Percentiles rank a stretch among this genome's conserved stretches.
Conservation (phyloP, 1,139 yeast genomes). For the Scheffersomyces illinoinensis region DNA sequence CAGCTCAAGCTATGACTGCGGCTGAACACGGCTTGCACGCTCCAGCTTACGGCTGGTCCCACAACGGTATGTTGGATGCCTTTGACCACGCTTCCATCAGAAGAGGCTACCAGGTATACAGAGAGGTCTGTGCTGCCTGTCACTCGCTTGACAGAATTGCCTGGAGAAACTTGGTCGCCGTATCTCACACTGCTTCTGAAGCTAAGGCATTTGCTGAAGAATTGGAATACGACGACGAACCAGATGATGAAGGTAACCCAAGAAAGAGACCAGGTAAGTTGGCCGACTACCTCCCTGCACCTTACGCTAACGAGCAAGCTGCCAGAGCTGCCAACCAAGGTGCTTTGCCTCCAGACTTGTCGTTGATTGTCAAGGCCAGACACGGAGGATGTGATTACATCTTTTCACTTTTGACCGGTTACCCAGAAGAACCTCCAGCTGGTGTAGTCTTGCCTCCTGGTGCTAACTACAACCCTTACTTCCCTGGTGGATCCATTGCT, state of each 20-base stretch:
- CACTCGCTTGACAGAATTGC: slow-evolving; percentile 97
- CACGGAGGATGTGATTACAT: slow-evolving; percentile 98
- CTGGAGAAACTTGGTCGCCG: slow-evolving; percentile 98
- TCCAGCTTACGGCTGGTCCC: slow-evolving; percentile 92
- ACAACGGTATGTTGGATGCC: slow-evolving; percentile 86
- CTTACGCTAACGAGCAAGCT: slow-evolving; percentile 97
- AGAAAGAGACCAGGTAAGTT: slow-evolving; percentile 98
- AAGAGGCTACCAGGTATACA: slow-evolving; percentile 99
- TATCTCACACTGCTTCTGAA: slow-evolving; percentile 88
- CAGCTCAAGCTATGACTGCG: slow-evolving; percentile 96
- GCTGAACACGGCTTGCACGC: slow-evolving; percentile 99
- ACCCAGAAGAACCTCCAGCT: slow-evolving; percentile 98
- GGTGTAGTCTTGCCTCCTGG: slow-evolving; percentile 94
- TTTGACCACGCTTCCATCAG: slow-evolving; percentile 97
- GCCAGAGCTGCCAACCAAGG: slow-evolving; percentile 99
- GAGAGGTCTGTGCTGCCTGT: slow-evolving; percentile 99
- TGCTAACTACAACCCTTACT: slow-evolving; percentile 97
- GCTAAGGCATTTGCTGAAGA: slow-evolving; percentile 95
- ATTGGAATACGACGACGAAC: slow-evolving; percentile 97
- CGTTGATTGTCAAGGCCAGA: slow-evolving; percentile 97
- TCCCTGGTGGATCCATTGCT: slow-evolving; percentile 99
- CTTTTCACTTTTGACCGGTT: slow-evolving; percentile 93
- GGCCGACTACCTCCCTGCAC: slow-evolving; percentile 93
- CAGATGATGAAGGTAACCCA: slow-evolving; percentile 99
- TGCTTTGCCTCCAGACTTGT: slow-evolving; percentile 97